A percentile compares a stretch with the other conserved stretches of the same genome.
Evolutionary conservation across 1,284 basidiomycete genomes (phyloP).

Genomic region (Pulveroboletus sp.): DNA sequence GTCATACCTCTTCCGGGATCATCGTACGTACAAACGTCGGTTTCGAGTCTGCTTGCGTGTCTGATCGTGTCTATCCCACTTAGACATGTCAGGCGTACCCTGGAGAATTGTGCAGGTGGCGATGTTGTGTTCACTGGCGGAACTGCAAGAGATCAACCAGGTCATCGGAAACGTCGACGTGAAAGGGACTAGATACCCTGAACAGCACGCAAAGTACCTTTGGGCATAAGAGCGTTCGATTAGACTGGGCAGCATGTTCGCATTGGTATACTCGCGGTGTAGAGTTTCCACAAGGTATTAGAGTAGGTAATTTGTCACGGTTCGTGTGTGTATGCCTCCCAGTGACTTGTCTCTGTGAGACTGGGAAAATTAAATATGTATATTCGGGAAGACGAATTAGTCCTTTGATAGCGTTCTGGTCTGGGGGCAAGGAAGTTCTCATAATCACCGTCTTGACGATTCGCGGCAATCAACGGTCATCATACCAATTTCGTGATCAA

Average conservation of each 20-base stretch:
- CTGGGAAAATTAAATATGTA: no score
- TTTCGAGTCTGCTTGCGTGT: neutral
- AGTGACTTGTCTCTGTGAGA: no score
- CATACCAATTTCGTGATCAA: neutral
- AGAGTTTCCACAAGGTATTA: no score
- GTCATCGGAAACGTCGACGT: constrained; percentile 21
- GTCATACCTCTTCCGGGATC: constrained; percentile 35
- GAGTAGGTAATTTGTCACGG: no score
- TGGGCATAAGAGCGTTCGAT: constrained; percentile 3
- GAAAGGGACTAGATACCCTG: constrained; percentile 28
- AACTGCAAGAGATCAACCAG: constrained; percentile 25
- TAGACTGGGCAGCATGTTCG: neutral
- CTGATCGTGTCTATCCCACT: neutral
- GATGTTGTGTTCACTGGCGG: constrained; percentile 26
- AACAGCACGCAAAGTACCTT: neutral
- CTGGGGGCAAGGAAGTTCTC: no score
- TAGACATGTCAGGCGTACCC: constrained; percentile 31
- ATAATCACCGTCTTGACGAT: no score
- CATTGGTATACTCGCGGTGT: neutral
- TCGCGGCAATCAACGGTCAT: no score
- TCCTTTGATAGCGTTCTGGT: no score
- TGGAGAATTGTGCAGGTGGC: constrained; percentile 31
- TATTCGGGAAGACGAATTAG: no score
- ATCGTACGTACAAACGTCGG: constrained; percentile 21
- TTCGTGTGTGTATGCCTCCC: no score